These are phyloP conservation scores for Pseudocercospora vitis DNA, from an alignment of 2,329 filamentous ascomycete species.

Conservation along the genomic window DNA sequence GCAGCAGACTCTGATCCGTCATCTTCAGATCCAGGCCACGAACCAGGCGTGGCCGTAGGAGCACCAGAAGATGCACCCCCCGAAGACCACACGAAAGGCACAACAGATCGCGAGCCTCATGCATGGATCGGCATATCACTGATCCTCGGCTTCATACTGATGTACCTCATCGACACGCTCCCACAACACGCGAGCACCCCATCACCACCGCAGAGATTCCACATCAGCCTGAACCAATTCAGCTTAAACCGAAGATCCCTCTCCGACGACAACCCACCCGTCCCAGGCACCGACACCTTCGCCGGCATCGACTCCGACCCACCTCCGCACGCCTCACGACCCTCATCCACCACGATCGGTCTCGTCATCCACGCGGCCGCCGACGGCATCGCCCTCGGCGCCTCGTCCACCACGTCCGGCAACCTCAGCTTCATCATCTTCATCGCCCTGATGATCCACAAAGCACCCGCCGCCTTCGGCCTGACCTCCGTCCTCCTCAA, in stretches of 20 bases:
- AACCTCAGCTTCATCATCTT: constrained; percentile 90
- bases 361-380: constrained; percentile 95
- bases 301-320: constrained; percentile 8
- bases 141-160: constrained; percentile 85
- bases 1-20: constrained; percentile 17
- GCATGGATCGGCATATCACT: constrained; percentile 86
- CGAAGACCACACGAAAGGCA: background rate
- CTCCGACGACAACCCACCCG: constrained; percentile 17
- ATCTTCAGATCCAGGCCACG: constrained; percentile 21
- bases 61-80: background rate
- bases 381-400: constrained; percentile 93
- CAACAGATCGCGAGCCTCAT: constrained; percentile 54
- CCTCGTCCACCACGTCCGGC: constrained; percentile 68
- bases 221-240: constrained; percentile 85
- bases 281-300: constrained; percentile 24
- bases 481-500: constrained; percentile 86
- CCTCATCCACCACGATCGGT: constrained; percentile 69
- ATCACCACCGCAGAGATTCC: constrained; percentile 64
- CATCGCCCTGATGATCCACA: constrained; percentile 94
- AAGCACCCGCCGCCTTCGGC: constrained; percentile 88
- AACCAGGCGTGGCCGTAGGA: constrained; percentile 13
- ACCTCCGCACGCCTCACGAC: constrained; percentile 26
- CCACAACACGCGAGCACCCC: constrained; percentile 65
- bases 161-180: constrained; percentile 91
- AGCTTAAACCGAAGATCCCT: constrained; percentile 44